Evolutionary conservation across 192 early-diverging fungal species (phyloP), one percentile per base, ranked within the genome.

Genomic region (Coemansia sp.): DNA sequence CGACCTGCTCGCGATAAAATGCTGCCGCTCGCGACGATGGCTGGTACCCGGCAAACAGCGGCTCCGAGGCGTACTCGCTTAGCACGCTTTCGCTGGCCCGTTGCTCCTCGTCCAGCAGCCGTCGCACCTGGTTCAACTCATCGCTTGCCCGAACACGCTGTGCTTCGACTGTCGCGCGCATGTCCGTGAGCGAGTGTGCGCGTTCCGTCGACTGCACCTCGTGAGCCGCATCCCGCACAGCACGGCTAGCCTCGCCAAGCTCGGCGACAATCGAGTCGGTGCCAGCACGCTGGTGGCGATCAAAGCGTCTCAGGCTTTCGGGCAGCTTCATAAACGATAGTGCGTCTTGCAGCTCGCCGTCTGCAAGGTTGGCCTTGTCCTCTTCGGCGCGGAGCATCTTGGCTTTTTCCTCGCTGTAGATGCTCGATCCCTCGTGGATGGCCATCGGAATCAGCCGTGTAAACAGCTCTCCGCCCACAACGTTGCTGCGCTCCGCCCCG

Each of bases 331-430:
- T 87, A 29, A 90, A 92, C 43, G 88, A 85, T 20, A 99, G 63
- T 5, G 87, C 81, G 19, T 86, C 87, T 38, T 89, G 80, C 12
- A 95, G 62, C 58, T 99, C 94, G 21, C 78, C 83, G 63, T 97
- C 88, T 5, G 92, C 88, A 5, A 85, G 57, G 40, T 91, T 90
- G 25, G 86, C 88, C 55, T 81, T 74, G 53, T 86, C 92, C 19
- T 84, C 82, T 44, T 93, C 90, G 19, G 79, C 65, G 20, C 96
- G 85, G 6, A 96, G 80, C 28, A 99, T 56, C 75, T 94, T 93
- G 15, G 92, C 94, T 75, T 96, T 92, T 64, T 96, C 93, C 63
- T 97, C 96, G 19, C 92, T 94, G 57, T 99, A 99, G 53, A 97
- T 49, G 20, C 89, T 91, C 11, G 94, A 82, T 34, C 89, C 85